These are phyloP conservation scores for Hanseniaspora uvarum DNA, from an alignment of 1,139 yeast species.

Conservation along the genomic window DNA sequence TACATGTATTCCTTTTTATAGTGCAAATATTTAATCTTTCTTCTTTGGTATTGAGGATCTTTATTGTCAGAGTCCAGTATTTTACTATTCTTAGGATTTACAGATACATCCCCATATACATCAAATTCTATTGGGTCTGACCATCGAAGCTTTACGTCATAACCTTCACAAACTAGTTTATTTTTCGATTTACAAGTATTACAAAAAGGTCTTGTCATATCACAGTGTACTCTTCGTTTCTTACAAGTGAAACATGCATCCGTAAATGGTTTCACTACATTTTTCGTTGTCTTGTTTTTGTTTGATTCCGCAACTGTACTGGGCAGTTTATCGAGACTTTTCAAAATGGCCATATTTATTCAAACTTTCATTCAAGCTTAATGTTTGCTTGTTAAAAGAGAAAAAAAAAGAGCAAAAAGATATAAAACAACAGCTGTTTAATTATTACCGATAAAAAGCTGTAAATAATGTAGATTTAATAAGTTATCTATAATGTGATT, in stretches of 20 bases:
- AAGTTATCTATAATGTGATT: background rate
- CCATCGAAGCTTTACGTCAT: constrained; percentile 75
- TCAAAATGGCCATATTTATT: background rate
- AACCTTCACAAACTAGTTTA: constrained; percentile 66
- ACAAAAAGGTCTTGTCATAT: constrained; percentile 45
- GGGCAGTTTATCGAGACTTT: background rate
- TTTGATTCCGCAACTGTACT: background rate
- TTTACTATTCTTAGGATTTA: constrained; percentile 28
- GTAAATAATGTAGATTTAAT: background rate
- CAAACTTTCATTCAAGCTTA: background rate
- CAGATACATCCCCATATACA: constrained; percentile 31
- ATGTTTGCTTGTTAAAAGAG: no score
- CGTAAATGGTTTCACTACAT: constrained; percentile 39
- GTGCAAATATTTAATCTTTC: constrained; percentile 65
- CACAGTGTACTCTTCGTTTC: constrained; percentile 51
- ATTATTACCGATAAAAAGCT: background rate
- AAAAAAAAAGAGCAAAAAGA: background rate
- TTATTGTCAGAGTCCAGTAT: constrained; percentile 22
- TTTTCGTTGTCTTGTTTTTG: constrained; percentile 15
- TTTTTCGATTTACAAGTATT: constrained; percentile 41
- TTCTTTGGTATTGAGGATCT: constrained; percentile 38
- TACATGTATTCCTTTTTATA: constrained; percentile 57
- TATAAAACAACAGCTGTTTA: no score
- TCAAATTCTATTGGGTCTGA: constrained; percentile 45
- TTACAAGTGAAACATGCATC: constrained; percentile 57